Percentiles rank a stretch among this genome's conserved stretches.
These are phyloP conservation scores for Stenogyne calaminthoides DNA, from an alignment of 305 asterid genomes.

Conservation along the genomic window DNA sequence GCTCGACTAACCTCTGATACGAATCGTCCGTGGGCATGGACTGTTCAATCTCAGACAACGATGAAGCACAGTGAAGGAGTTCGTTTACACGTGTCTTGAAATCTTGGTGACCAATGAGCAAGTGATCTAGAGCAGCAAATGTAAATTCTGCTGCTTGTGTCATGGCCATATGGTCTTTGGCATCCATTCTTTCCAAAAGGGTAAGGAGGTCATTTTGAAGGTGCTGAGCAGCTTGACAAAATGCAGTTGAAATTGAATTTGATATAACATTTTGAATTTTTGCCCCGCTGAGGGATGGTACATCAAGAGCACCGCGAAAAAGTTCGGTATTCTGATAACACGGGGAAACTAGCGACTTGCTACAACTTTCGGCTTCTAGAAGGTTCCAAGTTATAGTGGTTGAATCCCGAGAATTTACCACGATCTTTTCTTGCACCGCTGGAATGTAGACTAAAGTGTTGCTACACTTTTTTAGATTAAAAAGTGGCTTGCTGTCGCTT, in stretches of 20 bases:
- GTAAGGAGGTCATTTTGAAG: slow-evolving; percentile 43
- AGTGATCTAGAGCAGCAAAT: slow-evolving; percentile 48
- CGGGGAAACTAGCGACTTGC: not conserved
- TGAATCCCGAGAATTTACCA: slow-evolving; percentile 15
- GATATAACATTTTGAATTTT: slow-evolving; percentile 17
- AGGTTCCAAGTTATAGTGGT: slow-evolving; percentile 22
- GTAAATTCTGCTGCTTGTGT: slow-evolving; percentile 40
- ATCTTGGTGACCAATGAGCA: slow-evolving; percentile 31
- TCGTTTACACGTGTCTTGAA: slow-evolving; percentile 37
- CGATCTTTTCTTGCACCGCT: slow-evolving; percentile 1
- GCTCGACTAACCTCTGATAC: slow-evolving; percentile 30
- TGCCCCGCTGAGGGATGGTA: slow-evolving; percentile 8
- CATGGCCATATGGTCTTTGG: slow-evolving; percentile 48
- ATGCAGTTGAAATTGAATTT: slow-evolving; percentile 39
- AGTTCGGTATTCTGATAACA: slow-evolving; percentile 4
- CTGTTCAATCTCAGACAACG: slow-evolving; percentile 42
- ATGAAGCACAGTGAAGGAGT: slow-evolving; percentile 39
- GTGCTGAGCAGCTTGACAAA: slow-evolving; percentile 40
- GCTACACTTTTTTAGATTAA: slow-evolving; percentile 1
- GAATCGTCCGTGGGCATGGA: slow-evolving; percentile 32
- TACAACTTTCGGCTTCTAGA: slow-evolving; percentile 21
- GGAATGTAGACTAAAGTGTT: slow-evolving; percentile 23
- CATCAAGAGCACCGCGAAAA: not conserved
- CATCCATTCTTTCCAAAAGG: slow-evolving; percentile 36
- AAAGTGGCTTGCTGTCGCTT: not conserved